Percentiles rank a stretch among this genome's conserved stretches.
These are phyloP conservation scores for Fusarium poae DNA, from an alignment of 2,329 filamentous ascomycete genomes.

Conservation along the genomic window DNA sequence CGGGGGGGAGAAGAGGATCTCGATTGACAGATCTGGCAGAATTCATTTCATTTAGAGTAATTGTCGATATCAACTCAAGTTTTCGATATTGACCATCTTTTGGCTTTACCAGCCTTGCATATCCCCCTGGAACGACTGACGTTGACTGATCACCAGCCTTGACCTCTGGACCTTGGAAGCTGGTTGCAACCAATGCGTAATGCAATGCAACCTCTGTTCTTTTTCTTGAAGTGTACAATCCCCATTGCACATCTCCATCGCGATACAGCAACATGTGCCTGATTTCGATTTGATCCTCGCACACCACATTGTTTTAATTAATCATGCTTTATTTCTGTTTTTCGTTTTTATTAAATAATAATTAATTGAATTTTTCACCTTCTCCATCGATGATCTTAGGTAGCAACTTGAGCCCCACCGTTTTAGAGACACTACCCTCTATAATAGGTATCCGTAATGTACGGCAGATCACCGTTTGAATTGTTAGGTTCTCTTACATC, in stretches of 20 bases:
- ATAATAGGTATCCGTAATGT: conserved; percentile 1
- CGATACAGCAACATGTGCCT: conserved; percentile 27
- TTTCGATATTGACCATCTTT: conserved; percentile 18
- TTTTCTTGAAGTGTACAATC: neutral
- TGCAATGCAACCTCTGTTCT: neutral
- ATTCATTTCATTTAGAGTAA: neutral
- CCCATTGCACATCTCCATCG: conserved; percentile 4
- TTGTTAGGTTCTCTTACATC: neutral
- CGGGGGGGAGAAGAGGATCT: conserved; percentile 36
- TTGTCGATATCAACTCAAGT: conserved; percentile 28
- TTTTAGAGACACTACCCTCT: conserved; percentile 3
- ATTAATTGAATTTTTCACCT: neutral
- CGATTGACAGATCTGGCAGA: conserved; percentile 28
- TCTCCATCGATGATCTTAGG: conserved; percentile 13
- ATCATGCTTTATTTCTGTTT: neutral
- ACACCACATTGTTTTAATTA: conserved; percentile 15
- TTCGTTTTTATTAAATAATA: neutral
- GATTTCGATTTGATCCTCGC: conserved; percentile 11
- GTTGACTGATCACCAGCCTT: conserved; percentile 33
- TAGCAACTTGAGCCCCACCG: conserved; percentile 8
- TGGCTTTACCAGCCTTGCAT: conserved; percentile 32
- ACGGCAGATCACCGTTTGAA: neutral
- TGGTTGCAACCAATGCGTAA: neutral
- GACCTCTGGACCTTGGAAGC: conserved; percentile 6
- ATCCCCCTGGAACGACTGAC: conserved; percentile 24